These are phyloP conservation scores for Fusarium sp. DNA, from an alignment of 2,329 filamentous ascomycete species.

Conservation along the genomic window DNA sequence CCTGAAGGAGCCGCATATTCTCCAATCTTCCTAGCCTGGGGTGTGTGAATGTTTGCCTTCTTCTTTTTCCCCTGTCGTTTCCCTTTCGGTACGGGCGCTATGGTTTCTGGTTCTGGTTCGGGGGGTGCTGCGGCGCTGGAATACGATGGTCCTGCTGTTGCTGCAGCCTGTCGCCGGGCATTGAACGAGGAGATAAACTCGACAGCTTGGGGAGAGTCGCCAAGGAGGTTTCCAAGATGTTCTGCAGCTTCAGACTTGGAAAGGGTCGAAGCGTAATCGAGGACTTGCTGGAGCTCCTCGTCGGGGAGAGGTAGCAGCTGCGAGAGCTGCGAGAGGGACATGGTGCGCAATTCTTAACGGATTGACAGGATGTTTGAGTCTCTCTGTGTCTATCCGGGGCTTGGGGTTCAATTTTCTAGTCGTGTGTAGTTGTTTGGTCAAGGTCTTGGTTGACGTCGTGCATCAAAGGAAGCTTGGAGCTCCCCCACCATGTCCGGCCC, in stretches of 20 bases:
- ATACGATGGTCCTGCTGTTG: slow-evolving; percentile 32
- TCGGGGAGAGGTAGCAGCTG: slow-evolving; percentile 87
- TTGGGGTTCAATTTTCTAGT: not conserved
- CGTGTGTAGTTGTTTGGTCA: not conserved
- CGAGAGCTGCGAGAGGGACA: slow-evolving; percentile 76
- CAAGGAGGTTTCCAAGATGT: slow-evolving; percentile 89
- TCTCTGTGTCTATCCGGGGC: not conserved
- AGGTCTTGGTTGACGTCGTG: slow-evolving; percentile 32
- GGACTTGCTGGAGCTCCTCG: slow-evolving; percentile 83
- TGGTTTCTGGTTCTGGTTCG: slow-evolving; percentile 34
- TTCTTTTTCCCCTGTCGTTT: slow-evolving; percentile 65
- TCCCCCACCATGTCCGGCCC: slow-evolving; percentile 35
- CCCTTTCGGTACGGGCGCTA: slow-evolving; percentile 62
- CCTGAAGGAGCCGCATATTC: slow-evolving; percentile 76
- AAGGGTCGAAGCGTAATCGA: slow-evolving; percentile 83
- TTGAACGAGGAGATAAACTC: slow-evolving; percentile 89
- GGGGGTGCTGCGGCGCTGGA: slow-evolving; percentile 40
- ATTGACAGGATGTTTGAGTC: not conserved
- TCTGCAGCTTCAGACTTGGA: slow-evolving; percentile 82
- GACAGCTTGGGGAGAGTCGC: slow-evolving; percentile 81
- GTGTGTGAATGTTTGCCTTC: slow-evolving; percentile 72
- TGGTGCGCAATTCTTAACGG: slow-evolving; percentile 39
- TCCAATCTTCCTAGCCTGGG: slow-evolving; percentile 68
- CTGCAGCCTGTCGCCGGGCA: slow-evolving; percentile 64
- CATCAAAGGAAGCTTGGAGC: slow-evolving; percentile 33